Base-by-base conservation (phyloP, 176 grass and related monocot species). In the Bothriochloa decipiens region DNA sequence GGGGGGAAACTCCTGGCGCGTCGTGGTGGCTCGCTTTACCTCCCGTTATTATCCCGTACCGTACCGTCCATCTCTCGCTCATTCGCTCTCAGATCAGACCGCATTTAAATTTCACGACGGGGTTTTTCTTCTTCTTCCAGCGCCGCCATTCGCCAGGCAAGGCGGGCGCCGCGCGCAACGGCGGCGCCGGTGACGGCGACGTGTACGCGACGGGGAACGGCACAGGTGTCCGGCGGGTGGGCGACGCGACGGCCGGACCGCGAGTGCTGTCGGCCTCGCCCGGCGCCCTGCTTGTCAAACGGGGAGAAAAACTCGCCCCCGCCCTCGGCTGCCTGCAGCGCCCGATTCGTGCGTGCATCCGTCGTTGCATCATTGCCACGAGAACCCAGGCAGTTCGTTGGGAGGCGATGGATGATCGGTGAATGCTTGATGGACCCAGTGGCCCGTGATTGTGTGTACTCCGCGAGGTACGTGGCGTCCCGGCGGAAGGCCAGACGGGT, bases 171-270 rank as follows among this genome's bases (percentile, higher is more conserved):
- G 67, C 67, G 65, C 17, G 8, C 18, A 3, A 17, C 50, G 50
- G 7, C 7, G 68, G 39, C 22, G 75, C 33, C 47, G 26, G 6
- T 25, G 41, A 45, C 14, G 43, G 4, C 17, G 73, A 75, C 33
- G 53, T 22, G 52, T 8, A 3, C 10, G 49, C 73, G 73, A 12
- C 78, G 47, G 63, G 35, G 2, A 5, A 3, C 25, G 5, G 23
- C 5, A 66, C 80, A 88, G 75, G 68, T 79, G 81, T 88, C 81
- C n/a, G 33, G 55, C 3, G 40, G 73, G 50, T 39, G 13, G 65
- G 2, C 66, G 12, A 50, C 71, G 71, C 32, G 47, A 50, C 47
- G 49, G 40, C n/a, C 66, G 42, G 67, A 60, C 7, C 23, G 36
- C 68, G 69, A 10, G 42, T 16, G 46, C 72, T 7, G 72, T 88